Evolutionary conservation across 1,284 basidiomycete species (phyloP).

Genomic region (Tilletia horrida): DNA sequence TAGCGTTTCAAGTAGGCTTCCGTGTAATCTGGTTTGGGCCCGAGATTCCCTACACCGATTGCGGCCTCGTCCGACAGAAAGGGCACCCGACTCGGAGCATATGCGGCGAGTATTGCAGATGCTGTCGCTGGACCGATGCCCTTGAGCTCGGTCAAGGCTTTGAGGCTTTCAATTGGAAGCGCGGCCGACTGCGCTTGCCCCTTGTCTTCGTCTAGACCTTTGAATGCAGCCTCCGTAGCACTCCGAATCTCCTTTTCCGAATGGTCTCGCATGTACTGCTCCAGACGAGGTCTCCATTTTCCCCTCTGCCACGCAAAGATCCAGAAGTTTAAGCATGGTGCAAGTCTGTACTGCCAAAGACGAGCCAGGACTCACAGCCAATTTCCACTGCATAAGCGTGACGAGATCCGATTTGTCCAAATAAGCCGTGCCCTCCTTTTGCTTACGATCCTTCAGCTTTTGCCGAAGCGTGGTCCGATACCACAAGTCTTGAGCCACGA

Average conservation of each 20-base stretch:
- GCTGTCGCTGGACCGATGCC: constrained; percentile 32
- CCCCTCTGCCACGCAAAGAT: neutral
- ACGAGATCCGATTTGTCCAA: constrained; percentile 20
- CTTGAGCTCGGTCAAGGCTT: constrained; percentile 20
- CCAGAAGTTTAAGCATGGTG: constrained; percentile 15
- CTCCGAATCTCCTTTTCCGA: neutral
- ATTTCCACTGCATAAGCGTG: constrained; percentile 31
- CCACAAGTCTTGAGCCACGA: constrained; percentile 11
- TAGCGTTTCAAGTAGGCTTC: neutral
- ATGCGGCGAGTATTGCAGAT: constrained; percentile 26
- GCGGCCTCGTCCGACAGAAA: constrained; percentile 15
- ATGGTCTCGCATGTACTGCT: neutral
- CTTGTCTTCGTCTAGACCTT: neutral
- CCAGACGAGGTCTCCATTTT: neutral
- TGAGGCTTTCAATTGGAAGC: constrained; percentile 20
- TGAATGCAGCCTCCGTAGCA: neutral
- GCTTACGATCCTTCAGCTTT: neutral
- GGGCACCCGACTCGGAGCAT: neutral
- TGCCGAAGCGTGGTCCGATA: constrained; percentile 10
- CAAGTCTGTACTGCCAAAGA: constrained; percentile 23
- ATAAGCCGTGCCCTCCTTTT: neutral
- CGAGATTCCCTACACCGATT: constrained; percentile 1
- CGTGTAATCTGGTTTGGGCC: neutral
- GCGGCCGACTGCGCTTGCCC: neutral
- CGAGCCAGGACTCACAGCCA: constrained; percentile 24